These are phyloP conservation scores for Gastrodia elata DNA, from an alignment of 106 monocot species.

Conservation along the genomic window DNA sequence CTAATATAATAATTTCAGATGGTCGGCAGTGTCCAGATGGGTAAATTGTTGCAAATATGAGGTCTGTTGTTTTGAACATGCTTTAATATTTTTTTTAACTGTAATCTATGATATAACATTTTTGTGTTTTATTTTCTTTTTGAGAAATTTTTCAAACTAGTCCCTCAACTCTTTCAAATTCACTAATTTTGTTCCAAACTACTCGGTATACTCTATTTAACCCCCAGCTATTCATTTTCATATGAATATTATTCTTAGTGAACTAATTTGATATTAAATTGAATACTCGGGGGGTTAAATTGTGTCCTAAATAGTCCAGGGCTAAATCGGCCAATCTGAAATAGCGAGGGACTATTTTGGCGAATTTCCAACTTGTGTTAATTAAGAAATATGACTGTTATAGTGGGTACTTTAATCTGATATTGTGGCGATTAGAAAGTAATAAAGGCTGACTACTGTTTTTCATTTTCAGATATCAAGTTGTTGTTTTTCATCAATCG, in stretches of 20 bases:
- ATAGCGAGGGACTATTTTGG: too few species aligned
- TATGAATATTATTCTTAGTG: too few species aligned
- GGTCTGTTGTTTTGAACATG: conserved; percentile 19
- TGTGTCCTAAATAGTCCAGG: too few species aligned
- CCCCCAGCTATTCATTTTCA: too few species aligned
- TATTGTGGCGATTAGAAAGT: not conserved
- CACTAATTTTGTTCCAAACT: too few species aligned
- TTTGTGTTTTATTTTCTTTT: not conserved
- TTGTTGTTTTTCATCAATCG: conserved; percentile 61
- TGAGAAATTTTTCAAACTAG: too few species aligned
- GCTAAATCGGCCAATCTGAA: too few species aligned
- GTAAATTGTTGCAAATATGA: conserved; percentile 88
- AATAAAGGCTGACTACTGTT: not conserved
- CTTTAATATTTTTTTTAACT: not conserved
- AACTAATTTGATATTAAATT: too few species aligned
- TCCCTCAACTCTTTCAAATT: too few species aligned
- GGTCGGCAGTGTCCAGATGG: conserved; percentile 83
- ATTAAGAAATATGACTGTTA: not conserved
- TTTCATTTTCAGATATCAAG: conserved; percentile 64
- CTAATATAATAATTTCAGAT: conserved; percentile 39
- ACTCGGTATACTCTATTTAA: too few species aligned
- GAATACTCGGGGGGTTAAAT: too few species aligned
- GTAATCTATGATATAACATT: not conserved
- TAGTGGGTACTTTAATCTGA: not conserved
- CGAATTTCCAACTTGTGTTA: too few species aligned